Evolutionary conservation across 768 basidiomycete species (phyloP).

Genomic region (Grammothele lineata): DNA sequence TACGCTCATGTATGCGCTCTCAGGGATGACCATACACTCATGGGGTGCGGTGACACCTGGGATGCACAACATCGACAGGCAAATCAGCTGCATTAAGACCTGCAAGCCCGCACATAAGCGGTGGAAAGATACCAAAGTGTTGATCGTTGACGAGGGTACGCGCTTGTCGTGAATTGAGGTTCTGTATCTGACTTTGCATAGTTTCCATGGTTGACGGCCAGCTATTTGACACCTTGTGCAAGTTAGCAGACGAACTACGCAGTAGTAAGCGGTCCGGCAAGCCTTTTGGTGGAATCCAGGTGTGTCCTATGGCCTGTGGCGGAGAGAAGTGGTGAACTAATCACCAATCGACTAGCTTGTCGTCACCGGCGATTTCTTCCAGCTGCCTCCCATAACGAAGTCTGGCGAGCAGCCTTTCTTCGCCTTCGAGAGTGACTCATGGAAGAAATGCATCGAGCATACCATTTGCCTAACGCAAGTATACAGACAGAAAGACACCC

Average conservation of each 20-base stretch:
- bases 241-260: slow-evolving; percentile 47
- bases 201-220: slow-evolving; percentile 70
- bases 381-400: slow-evolving; percentile 56
- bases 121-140: slow-evolving; percentile 54
- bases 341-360: slow-evolving; percentile 34
- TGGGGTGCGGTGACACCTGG: slow-evolving; percentile 59
- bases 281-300: slow-evolving; percentile 70
- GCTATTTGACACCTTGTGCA: slow-evolving; percentile 54
- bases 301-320: slow-evolving; percentile 12
- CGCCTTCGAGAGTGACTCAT: slow-evolving; percentile 59
- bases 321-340: background rate
- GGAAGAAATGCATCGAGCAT: slow-evolving; percentile 52
- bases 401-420: slow-evolving; percentile 43
- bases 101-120: slow-evolving; percentile 51
- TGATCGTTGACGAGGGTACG: slow-evolving; percentile 65
- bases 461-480: slow-evolving; percentile 69
- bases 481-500: slow-evolving; percentile 69
- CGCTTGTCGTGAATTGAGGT: background rate
- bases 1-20: slow-evolving; percentile 21
- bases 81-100: slow-evolving; percentile 46
- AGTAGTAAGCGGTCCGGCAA: slow-evolving; percentile 37
- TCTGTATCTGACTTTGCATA: slow-evolving; percentile 19
- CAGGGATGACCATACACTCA: slow-evolving; percentile 58
- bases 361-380: slow-evolving; percentile 65
- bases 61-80: slow-evolving; percentile 38